Evolutionary conservation across 2,329 filamentous ascomycete genomes (phyloP).

Genomic region (Ambrosiella cleistominuta): DNA sequence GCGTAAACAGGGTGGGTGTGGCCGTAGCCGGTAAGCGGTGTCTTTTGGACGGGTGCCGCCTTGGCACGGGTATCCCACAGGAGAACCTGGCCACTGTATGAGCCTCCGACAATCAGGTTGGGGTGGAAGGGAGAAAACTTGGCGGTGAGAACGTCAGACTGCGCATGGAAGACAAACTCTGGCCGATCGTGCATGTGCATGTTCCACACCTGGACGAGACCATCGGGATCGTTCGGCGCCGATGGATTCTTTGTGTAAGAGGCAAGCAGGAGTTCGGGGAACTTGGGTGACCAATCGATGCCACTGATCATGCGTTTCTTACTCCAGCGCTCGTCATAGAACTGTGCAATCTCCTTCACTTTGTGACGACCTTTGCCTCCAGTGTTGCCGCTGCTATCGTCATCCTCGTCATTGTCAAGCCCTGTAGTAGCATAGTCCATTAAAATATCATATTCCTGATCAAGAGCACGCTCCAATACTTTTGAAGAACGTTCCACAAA

Average conservation of each 20-base stretch:
- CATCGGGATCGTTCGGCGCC: slow-evolving; percentile 82
- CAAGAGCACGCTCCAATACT: slow-evolving; percentile 86
- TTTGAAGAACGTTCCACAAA: slow-evolving; percentile 94
- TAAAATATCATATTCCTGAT: slow-evolving; percentile 90
- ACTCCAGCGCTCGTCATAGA: slow-evolving; percentile 89
- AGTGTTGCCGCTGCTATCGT: slow-evolving; percentile 55
- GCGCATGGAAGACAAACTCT: slow-evolving; percentile 92
- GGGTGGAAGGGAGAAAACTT: slow-evolving; percentile 98
- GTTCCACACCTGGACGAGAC: slow-evolving; percentile 93
- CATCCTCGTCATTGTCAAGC: slow-evolving; percentile 60
- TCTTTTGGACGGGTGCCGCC: slow-evolving; percentile 83
- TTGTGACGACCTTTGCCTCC: slow-evolving; percentile 54
- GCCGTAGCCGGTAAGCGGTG: slow-evolving; percentile 80
- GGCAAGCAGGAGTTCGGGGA: slow-evolving; percentile 78
- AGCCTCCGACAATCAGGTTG: slow-evolving; percentile 86
- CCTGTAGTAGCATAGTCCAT: slow-evolving; percentile 82
- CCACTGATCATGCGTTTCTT: slow-evolving; percentile 96
- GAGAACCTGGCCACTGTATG: slow-evolving; percentile 89
- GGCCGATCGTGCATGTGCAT: slow-evolving; percentile 83
- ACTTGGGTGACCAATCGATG: slow-evolving; percentile 89
- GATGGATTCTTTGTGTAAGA: slow-evolving; percentile 96
- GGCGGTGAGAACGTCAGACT: slow-evolving; percentile 85
- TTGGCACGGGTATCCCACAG: slow-evolving; percentile 92
- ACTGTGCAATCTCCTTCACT: slow-evolving; percentile 77
- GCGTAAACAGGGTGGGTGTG: slow-evolving; percentile 96